Conservation (phyloP, 306 rosid genomes). For the Malus sylvestris region DNA sequence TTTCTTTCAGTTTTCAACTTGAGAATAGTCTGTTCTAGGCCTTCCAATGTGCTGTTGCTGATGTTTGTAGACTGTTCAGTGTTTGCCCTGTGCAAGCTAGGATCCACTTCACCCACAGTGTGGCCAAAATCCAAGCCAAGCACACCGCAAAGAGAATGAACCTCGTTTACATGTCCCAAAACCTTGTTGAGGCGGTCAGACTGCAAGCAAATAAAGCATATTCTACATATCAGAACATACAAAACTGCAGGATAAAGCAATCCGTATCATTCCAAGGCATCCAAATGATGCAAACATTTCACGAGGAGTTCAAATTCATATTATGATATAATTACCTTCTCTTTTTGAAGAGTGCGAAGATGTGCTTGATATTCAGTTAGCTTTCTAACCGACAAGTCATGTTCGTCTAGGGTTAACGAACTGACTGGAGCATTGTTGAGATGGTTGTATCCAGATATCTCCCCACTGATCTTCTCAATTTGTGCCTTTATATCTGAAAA, state of each 20-base stretch:
- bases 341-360: conserved; percentile 75
- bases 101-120: conserved; percentile 81
- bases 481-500: conserved; percentile 64
- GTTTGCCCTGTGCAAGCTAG: conserved; percentile 67
- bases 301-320: not conserved
- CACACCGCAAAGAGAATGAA: conserved; percentile 78
- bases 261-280: not conserved
- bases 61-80: conserved; percentile 80
- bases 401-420: conserved; percentile 43
- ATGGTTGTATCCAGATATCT: conserved; percentile 59
- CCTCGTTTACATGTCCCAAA: conserved; percentile 80
- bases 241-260: not conserved
- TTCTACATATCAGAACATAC: not conserved
- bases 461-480: conserved; percentile 79
- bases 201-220: conserved; percentile 33
- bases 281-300: not conserved
- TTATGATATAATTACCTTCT: conserved; percentile 54
- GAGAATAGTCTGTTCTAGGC: conserved; percentile 66
- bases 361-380: conserved; percentile 74
- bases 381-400: conserved; percentile 77
- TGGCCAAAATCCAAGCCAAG: conserved; percentile 87
- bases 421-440: conserved; percentile 20
- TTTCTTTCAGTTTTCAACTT: conserved; percentile 68
- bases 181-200: conserved; percentile 88
- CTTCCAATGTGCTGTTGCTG: conserved; percentile 81